Base-by-base conservation (phyloP, 2,329 filamentous ascomycete genomes). In the Phaeosphaeria sp. region DNA sequence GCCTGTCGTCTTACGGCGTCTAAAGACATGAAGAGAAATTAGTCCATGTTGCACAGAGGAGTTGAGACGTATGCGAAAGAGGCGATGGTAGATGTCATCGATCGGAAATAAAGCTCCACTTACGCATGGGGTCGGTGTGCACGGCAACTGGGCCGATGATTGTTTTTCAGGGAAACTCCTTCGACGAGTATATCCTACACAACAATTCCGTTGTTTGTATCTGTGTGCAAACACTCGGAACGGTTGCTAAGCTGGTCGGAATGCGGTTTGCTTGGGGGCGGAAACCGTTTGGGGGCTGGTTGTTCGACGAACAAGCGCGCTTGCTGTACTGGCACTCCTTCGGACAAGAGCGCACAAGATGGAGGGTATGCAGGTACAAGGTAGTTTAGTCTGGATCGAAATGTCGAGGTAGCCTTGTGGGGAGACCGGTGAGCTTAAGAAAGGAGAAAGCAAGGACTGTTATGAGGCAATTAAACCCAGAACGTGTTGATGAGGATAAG, bases 1-100 rank as follows among this genome's bases (percentile, higher is more conserved):
- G 75, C 75, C 53, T 76, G 68, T 42, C 67, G 72, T 56, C 74
- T 69, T 65, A 77, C 71, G 18, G 72, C 51, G 50, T 77, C 75
- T 77, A 65, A 46, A 46, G 48, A 48, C 56, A 68, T 62, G 25
- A 56, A 58, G 30, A 18, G 30, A 33, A 7, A 54, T 65, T 30
- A 62, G 59, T 52, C 41, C 56, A 39, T 58, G 54, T 58, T 50
- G 56, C 49, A 36, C 44, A 18, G 11, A 50, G n/a, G 11, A 9
- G 9, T 15, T 15, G 13, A 50, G 20, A 36, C 9, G 46, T 9
- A 27, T 44, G 20, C 33, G 6, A 41, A 20, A 22, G 20, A 39
- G 47, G 20, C n/a, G 13, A 23, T 46, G 44, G 44, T 25, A 46
- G 44, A 46, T 46, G 47, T 50, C 30, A 39, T 42, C 20, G 30